These are phyloP conservation scores for Rauvolfia tetraphylla DNA, from an alignment of 257 asterid genomes.

Conservation along the genomic window DNA sequence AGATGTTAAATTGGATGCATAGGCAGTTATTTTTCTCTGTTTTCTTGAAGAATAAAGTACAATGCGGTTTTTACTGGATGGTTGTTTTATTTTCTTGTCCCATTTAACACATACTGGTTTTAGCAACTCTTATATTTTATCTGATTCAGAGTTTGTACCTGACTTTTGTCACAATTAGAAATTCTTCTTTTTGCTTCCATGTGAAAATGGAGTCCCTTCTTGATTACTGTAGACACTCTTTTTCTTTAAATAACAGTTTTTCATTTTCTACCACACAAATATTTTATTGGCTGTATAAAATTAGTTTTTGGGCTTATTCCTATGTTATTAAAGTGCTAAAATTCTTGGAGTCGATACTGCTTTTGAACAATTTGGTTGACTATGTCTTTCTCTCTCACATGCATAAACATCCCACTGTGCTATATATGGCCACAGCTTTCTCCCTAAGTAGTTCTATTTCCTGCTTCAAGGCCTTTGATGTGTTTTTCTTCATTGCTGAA, in stretches of 20 bases:
- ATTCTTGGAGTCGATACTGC: not conserved
- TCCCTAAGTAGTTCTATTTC: not conserved
- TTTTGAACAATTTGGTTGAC: slow-evolving; percentile 3
- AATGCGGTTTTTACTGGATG: not conserved
- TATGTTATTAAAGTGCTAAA: not conserved
- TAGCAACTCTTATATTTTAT: not conserved
- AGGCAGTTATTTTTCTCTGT: too few species aligned
- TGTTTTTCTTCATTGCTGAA: not conserved
- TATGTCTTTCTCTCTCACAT: not conserved
- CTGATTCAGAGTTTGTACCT: not conserved
- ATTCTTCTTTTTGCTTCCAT: not conserved
- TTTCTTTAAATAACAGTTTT: not conserved
- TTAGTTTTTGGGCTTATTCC: not conserved
- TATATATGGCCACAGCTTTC: not conserved
- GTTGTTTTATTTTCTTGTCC: not conserved
- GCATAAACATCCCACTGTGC: not conserved
- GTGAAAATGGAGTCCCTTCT: not conserved
- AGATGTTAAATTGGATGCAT: too few species aligned
- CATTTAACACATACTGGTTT: not conserved
- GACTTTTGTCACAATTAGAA: not conserved
- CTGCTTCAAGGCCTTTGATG: not conserved
- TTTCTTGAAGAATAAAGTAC: not conserved
- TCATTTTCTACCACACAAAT: not conserved
- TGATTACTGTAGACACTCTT: not conserved
- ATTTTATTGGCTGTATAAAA: not conserved